Percentiles rank a stretch among this genome's conserved stretches.
phyloP scores from a whole-genome alignment of 345 rosid species.

The Hevea brasiliensis region DNA sequence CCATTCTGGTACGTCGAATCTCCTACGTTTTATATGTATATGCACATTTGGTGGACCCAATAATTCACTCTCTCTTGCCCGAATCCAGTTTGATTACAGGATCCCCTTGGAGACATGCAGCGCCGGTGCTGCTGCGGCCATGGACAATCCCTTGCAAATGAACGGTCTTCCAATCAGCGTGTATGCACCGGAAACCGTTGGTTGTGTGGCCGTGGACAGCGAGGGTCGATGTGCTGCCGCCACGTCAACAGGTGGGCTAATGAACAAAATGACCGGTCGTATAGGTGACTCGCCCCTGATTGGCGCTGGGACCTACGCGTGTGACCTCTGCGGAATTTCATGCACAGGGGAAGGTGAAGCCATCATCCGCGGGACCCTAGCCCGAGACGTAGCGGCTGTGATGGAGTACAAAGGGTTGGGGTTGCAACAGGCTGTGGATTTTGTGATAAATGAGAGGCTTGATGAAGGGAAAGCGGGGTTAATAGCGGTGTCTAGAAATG shows the following conservation, averaged over 20 bases:
- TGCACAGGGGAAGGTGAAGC: constrained; percentile 99
- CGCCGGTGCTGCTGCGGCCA: constrained; percentile 57
- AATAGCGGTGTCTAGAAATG: constrained; percentile 80
- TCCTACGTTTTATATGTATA: not conserved
- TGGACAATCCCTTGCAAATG: constrained; percentile 61
- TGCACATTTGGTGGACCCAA: not conserved
- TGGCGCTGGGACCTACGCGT: constrained; percentile 93
- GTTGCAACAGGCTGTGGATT: constrained; percentile 78
- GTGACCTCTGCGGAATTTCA: constrained; percentile 72
- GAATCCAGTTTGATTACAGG: constrained; percentile 80
- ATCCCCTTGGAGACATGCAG: constrained; percentile 56
- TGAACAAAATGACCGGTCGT: constrained; percentile 87
- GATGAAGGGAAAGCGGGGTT: constrained; percentile 84
- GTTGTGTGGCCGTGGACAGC: constrained; percentile 85
- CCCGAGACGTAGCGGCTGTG: constrained; percentile 91
- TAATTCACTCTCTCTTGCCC: not conserved
- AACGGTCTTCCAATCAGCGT: constrained; percentile 89
- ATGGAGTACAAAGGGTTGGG: constrained; percentile 92
- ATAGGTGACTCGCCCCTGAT: constrained; percentile 96
- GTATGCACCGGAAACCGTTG: constrained; percentile 93
- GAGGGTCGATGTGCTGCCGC: constrained; percentile 87
- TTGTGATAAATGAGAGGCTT: constrained; percentile 65
- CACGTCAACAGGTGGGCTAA: constrained; percentile 91
- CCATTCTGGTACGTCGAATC: constrained; percentile 63
- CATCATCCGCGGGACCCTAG: constrained; percentile 77